Conservation (phyloP, 2,329 filamentous ascomycete genomes). For the Fusarium phyllophilum region DNA sequence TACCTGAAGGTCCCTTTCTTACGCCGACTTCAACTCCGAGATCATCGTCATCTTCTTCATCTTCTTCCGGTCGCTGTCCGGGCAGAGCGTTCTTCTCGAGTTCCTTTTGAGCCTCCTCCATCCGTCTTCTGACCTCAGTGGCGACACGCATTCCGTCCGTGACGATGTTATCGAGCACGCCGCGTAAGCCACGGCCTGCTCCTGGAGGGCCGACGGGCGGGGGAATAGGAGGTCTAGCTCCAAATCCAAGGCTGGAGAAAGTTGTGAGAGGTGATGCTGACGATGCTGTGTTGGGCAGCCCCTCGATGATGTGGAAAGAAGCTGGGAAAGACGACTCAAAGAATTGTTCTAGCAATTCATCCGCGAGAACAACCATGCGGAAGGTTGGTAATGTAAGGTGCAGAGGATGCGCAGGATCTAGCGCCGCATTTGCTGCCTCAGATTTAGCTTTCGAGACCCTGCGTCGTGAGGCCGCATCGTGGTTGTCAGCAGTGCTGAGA, state of each 20-base stretch:
- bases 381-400: constrained; percentile 98
- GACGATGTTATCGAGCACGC: constrained; percentile 96
- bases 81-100: constrained; percentile 83
- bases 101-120: constrained; percentile 95
- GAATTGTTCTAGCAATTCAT: constrained; percentile 95
- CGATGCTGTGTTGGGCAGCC: constrained; percentile 51
- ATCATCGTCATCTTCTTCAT: constrained; percentile 74
- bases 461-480: constrained; percentile 42
- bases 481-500: constrained; percentile 17
- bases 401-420: constrained; percentile 92
- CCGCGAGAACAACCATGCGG: constrained; percentile 96
- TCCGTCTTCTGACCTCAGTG: constrained; percentile 87
- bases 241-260: constrained; percentile 77
- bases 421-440: constrained; percentile 85
- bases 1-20: constrained; percentile 47
- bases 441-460: constrained; percentile 71
- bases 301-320: constrained; percentile 88
- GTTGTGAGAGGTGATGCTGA: constrained; percentile 78
- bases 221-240: constrained; percentile 52
- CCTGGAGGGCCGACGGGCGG: constrained; percentile 53
- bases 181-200: constrained; percentile 80
- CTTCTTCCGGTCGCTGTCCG: constrained; percentile 72
- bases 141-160: constrained; percentile 97
- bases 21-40: constrained; percentile 56
- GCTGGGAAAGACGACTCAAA: constrained; percentile 96